Base-by-base conservation (phyloP, 257 asterid species). In the Lithospermum erythrorhizon region DNA sequence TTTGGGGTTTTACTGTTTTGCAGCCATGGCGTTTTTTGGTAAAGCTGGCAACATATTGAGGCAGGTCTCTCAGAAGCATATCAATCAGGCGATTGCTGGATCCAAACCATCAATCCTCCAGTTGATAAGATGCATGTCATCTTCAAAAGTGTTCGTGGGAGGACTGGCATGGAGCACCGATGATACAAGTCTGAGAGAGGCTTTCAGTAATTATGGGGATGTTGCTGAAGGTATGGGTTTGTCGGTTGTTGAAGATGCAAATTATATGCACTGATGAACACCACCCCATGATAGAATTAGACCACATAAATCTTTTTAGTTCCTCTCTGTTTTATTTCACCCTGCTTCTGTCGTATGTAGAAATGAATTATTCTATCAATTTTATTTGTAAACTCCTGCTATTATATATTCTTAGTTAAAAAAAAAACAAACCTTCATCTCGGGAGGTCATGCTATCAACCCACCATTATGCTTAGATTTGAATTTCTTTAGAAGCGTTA, bases 121-220 rank as follows among this genome's bases (percentile, higher is more conserved):
- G 70, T 79, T 80, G 2, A 70, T 85, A 58, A 78, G 96, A 78
- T 83, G 82, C 85, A 90, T 90, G 96, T 85, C 98, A 24, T 70
- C 76, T 30, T 77, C 95, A 41, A 90, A 82, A 73, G 61, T 87
- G 63, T 90, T 87, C 55, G 53, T 87, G 29, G 98, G 98, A 87
- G 98, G 98, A 25, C 75, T 87, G 55, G 78, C 96, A 0, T 87
- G 62, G 76, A 72, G 67, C 73, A 83, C 85, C 0, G 84, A 79
- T 66, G 94, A 90, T 61, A 27, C 32, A 10, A 58, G 86, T 72
- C 84, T 90, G n/a, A 65, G 47, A 49, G 89, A 87, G 58, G 76
- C 86, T 20, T 90, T 82, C 68, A 59, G 64, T 32, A 81, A 87
- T 59, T 87, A 90, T 37, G 98, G 98, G 45, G 77, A 78, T 21